Percentiles rank a stretch among this genome's conserved stretches.
Evolutionary conservation across 495 filamentous ascomycete species (phyloP).

Genomic region (Trichoderma virens): DNA sequence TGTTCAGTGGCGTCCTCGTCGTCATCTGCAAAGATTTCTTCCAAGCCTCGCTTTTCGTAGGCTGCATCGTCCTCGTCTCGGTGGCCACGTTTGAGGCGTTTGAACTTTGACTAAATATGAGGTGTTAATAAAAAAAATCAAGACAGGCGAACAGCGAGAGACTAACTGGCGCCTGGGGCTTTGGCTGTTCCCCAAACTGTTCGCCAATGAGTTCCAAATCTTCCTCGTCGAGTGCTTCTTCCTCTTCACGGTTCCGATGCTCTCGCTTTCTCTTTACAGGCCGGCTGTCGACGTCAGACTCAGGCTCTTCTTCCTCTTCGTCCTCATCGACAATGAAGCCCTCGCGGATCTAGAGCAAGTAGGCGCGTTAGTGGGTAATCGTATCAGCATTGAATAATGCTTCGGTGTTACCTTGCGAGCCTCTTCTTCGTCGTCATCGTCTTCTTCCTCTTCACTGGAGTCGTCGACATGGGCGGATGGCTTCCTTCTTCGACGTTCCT

Average conservation of each 20-base stretch:
- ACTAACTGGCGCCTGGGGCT: constrained; percentile 52
- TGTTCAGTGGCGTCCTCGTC: constrained; percentile 68
- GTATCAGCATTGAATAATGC: background rate
- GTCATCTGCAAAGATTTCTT: constrained; percentile 92
- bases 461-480: constrained; percentile 62
- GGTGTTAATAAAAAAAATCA: background rate
- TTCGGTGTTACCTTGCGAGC: constrained; percentile 37
- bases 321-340: constrained; percentile 96
- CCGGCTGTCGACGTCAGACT: constrained; percentile 51
- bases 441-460: constrained; percentile 93
- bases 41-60: constrained; percentile 59
- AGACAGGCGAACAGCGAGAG: background rate
- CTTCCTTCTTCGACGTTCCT: constrained; percentile 38
- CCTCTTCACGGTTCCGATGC: constrained; percentile 70
- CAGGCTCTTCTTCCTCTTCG: constrained; percentile 66
- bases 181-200: constrained; percentile 40
- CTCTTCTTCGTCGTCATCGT: constrained; percentile 77
- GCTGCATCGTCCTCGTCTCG: constrained; percentile 59
- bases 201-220: constrained; percentile 92
- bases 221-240: constrained; percentile 87
- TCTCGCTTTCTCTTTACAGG: constrained; percentile 60
- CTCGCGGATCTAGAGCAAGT: constrained; percentile 61
- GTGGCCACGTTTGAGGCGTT: constrained; percentile 88
- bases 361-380: constrained; percentile 4
- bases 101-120: constrained; percentile 68